Conservation (phyloP, 495 filamentous ascomycete species). For the Tuber borchii region DNA sequence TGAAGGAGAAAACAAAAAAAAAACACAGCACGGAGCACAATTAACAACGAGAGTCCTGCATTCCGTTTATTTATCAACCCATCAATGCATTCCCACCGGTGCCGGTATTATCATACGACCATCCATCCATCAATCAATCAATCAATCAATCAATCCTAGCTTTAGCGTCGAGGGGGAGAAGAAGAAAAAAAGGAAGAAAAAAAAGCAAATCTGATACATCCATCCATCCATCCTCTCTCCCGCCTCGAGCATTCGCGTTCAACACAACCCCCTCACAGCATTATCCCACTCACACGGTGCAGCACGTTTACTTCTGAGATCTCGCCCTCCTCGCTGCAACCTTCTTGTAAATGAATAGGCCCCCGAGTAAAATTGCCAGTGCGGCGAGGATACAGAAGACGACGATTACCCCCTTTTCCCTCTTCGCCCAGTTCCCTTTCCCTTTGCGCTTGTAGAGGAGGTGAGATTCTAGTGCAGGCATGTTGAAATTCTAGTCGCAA, state of each 20-base stretch:
- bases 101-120: neutral
- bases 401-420: constrained; percentile 53
- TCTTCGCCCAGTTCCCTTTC: constrained; percentile 47
- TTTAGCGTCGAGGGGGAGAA: neutral
- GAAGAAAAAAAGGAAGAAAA: neutral
- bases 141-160: neutral
- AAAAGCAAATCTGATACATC: constrained; percentile 4
- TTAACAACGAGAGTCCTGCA: neutral
- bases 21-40: neutral
- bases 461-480: neutral
- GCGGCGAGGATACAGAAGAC: constrained; percentile 56
- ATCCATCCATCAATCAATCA: neutral
- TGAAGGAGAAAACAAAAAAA: neutral
- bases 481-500: neutral
- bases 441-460: constrained; percentile 46
- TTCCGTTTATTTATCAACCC: neutral
- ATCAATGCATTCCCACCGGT: neutral
- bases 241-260: neutral
- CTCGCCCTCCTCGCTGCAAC: constrained; percentile 44
- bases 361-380: constrained; percentile 48
- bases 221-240: neutral
- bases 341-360: constrained; percentile 48
- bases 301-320: neutral
- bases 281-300: neutral
- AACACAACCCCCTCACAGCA: neutral